phyloP scores from a whole-genome alignment of 768 basidiomycete genomes.

The Psilocybe subaeruginosa region DNA sequence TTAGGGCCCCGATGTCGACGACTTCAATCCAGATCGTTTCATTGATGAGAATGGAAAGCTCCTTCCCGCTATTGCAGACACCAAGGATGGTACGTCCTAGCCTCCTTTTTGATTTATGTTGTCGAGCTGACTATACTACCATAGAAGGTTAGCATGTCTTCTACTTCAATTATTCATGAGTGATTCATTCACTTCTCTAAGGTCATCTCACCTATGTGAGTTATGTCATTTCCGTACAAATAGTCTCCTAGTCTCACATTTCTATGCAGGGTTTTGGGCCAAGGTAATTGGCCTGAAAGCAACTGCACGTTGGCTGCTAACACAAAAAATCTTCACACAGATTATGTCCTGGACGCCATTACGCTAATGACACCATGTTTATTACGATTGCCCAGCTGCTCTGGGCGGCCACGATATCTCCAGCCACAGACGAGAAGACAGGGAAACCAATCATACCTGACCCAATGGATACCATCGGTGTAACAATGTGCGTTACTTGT shows the following conservation, averaged over 20 bases:
- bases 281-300: too few species aligned
- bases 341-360: constrained; percentile 1
- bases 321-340: neutral
- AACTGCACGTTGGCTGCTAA: neutral
- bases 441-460: too few species aligned
- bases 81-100: neutral
- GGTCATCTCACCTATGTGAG: neutral
- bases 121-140: neutral
- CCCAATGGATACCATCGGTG: too few species aligned
- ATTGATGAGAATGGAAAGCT: neutral
- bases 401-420: neutral
- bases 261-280: too few species aligned
- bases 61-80: neutral
- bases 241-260: too few species aligned
- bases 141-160: too few species aligned
- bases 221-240: neutral
- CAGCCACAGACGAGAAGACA: too few species aligned
- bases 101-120: neutral
- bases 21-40: constrained; percentile 3
- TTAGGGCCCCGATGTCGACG: constrained; percentile 1
- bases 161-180: neutral
- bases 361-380: neutral
- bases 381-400: neutral
- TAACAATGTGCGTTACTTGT: too few species aligned
- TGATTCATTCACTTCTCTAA: neutral